Percentiles rank a stretch among this genome's conserved stretches.
Evolutionary conservation across 805 yeast species (phyloP).

Genomic region (Ogataea pini): DNA sequence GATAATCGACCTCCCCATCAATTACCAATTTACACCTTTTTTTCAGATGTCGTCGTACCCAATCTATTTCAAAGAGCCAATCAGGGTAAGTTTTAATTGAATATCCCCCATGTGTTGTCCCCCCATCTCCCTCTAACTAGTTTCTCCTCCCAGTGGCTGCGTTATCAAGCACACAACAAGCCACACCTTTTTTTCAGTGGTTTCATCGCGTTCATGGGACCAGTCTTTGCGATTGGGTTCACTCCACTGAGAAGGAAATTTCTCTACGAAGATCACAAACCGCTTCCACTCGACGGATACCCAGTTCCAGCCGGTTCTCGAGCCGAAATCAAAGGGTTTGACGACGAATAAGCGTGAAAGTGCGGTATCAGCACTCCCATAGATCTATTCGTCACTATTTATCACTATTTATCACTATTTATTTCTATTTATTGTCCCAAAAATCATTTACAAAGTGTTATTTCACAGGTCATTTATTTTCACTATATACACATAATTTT

Average conservation of each 20-base stretch:
- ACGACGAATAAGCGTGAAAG: conserved; percentile 42
- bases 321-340: conserved; percentile 53
- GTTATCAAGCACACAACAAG: conserved; percentile 73
- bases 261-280: conserved; percentile 63
- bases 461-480: neutral
- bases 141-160: conserved; percentile 50
- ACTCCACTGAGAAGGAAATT: conserved; percentile 72
- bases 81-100: conserved; percentile 53
- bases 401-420: conserved; percentile 10
- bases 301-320: conserved; percentile 59
- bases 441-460: too few relatives aligned
- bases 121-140: too few relatives aligned
- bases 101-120: too few relatives aligned
- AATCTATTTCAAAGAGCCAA: conserved; percentile 59
- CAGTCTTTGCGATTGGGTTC: conserved; percentile 56
- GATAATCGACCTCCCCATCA: neutral
- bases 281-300: conserved; percentile 58
- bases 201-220: conserved; percentile 66
- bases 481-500: conserved; percentile 2
- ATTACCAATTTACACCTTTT: too few relatives aligned
- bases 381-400: neutral
- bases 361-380: too few relatives aligned
- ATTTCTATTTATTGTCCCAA: too few relatives aligned
- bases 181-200: conserved; percentile 73
- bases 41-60: conserved; percentile 41